Conservation (phyloP, 2,329 filamentous ascomycete species). For the Mycosphaerella sp. region DNA sequence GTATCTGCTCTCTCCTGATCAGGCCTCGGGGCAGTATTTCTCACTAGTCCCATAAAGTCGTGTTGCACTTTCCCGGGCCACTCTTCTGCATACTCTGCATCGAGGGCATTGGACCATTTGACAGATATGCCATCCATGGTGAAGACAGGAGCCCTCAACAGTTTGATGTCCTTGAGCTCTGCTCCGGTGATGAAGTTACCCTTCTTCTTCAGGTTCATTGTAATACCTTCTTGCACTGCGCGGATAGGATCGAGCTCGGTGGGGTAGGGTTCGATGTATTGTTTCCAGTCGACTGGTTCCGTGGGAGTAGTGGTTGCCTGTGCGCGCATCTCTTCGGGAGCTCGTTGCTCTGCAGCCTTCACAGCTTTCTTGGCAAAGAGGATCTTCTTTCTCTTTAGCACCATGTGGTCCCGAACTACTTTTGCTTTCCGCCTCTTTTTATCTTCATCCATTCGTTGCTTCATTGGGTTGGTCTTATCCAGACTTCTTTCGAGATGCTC, state of each 20-base stretch:
- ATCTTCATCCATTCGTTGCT: conserved; percentile 4
- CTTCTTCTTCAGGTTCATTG: too few relatives aligned
- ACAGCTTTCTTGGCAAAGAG: conserved; percentile 17
- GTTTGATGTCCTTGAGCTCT: neutral
- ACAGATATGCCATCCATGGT: conserved; percentile 28
- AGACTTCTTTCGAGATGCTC: conserved; percentile 3
- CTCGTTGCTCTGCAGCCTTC: conserved; percentile 8
- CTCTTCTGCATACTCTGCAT: conserved; percentile 33
- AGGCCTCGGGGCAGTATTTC: conserved; percentile 19
- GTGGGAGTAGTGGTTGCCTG: neutral
- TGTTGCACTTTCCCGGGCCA: conserved; percentile 34
- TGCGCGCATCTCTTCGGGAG: neutral
- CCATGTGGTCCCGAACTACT: neutral
- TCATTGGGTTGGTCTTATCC: conserved; percentile 5
- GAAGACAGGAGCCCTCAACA: conserved; percentile 20
- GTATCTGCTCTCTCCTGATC: neutral
- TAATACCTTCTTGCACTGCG: conserved; percentile 11
- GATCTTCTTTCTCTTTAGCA: conserved; percentile 16
- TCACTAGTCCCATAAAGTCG: conserved; percentile 26
- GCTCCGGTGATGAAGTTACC: too few relatives aligned
- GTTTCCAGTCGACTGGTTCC: conserved; percentile 5
- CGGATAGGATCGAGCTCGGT: conserved; percentile 8
- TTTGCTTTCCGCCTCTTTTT: neutral
- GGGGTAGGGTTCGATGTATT: conserved; percentile 21
- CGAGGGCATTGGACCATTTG: conserved; percentile 34